Evolutionary conservation across 1,139 yeast species (phyloP), one percentile per base, ranked within the genome.

Genomic region (Pichia sp.): DNA sequence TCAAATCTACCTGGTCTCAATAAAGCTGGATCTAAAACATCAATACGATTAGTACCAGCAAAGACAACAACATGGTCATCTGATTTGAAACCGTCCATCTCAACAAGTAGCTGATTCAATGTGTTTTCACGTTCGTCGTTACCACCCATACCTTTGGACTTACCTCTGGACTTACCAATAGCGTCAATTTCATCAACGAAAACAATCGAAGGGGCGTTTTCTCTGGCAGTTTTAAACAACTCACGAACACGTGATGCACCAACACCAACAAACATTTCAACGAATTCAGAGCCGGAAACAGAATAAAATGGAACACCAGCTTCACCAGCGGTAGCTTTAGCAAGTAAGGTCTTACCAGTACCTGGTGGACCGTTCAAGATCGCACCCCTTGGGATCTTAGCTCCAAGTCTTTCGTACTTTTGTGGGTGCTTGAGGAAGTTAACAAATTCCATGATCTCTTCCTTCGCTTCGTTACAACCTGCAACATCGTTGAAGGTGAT

Each of bases 301-400:
- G 96, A 87, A 62, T 83, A 83, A 67, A 93, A 93, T 43, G 99
- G 98, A 48, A 93, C 99, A 51, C 93, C 96, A 0, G 98, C 98
- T 72, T 93, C 99, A 61, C 99, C 99, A 1, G 99, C 99, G 46
- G 98, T 93, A 5, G 99, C 99, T 70, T 89, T 92, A n/a, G 99
- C 99, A 56, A 93, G 75, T 60, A 93, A 75, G 0, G 99, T 93
- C 71, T 93, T 93, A 84, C 99, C 99, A 7, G 99, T 93, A 77
- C 99, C 99, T 51, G 99, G 99, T n/a, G 98, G 97, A 57, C 99
- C 99, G 14, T 96, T 88, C 58, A 95, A 75, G 61, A 93, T 90
- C 12, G 99, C 99, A 65, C 99, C 99, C 68, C 98, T 83, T 51
- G 99, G 99, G 61, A 93, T 95, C 71, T 92, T 90, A 17, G 98